Evolutionary conservation across 2,329 filamentous ascomycete species (phyloP).

Genomic region (Metarhizium guizhouense): DNA sequence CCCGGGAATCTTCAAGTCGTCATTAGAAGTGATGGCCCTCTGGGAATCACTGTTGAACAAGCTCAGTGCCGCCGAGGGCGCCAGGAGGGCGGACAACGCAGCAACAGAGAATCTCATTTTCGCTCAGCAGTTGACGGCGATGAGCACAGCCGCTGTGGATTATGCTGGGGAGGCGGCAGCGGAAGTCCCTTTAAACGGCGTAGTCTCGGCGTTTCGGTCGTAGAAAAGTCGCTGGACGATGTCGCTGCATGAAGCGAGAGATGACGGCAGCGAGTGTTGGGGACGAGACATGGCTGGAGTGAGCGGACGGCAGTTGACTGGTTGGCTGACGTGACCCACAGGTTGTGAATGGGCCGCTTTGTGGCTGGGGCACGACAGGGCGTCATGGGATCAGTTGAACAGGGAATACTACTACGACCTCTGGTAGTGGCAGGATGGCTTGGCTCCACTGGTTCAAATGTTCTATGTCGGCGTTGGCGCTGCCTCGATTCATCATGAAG

Average conservation of each 20-base stretch:
- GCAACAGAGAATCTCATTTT: slow-evolving; percentile 31
- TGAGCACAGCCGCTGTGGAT: not conserved
- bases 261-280: slow-evolving; percentile 1
- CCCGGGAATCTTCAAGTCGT: slow-evolving; percentile 62
- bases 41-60: slow-evolving; percentile 25
- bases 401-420: too few relatives aligned
- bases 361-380: too few relatives aligned
- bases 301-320: not conserved
- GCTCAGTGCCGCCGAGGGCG: slow-evolving; percentile 36
- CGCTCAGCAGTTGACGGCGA: not conserved
- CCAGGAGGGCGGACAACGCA: slow-evolving; percentile 35
- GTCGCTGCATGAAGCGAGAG: not conserved
- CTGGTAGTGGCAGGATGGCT: too few relatives aligned
- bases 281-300: not conserved
- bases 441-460: too few relatives aligned
- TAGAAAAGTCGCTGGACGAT: not conserved
- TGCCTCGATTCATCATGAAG: too few relatives aligned
- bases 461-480: too few relatives aligned
- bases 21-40: slow-evolving; percentile 32
- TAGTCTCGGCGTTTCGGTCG: not conserved
- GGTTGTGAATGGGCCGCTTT: too few relatives aligned
- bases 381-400: too few relatives aligned
- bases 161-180: not conserved
- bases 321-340: not conserved
- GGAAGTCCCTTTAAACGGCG: not conserved